Percentiles rank a stretch among this genome's conserved stretches.
These are phyloP conservation scores for Botrytis elliptica DNA, from an alignment of 2,329 filamentous ascomycete genomes.

Conservation along the genomic window DNA sequence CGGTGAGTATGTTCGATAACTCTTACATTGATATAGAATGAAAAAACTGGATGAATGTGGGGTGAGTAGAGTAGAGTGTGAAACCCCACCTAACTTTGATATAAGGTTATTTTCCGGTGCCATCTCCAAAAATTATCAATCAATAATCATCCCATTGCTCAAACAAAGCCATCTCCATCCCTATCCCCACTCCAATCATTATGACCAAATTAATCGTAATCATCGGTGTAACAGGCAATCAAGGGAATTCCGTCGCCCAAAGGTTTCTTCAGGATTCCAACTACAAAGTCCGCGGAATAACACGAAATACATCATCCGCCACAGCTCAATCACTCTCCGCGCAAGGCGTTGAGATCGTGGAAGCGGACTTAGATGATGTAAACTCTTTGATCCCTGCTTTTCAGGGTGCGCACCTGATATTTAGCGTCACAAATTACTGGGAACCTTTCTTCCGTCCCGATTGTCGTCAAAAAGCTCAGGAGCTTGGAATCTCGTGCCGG, in stretches of 20 bases:
- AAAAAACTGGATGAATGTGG: not conserved
- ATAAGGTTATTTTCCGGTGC: not conserved
- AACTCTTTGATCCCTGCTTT: constrained; percentile 38
- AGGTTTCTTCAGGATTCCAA: constrained; percentile 45
- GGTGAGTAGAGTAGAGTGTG: not conserved
- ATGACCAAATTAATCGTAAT: constrained; percentile 19
- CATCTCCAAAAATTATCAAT: not conserved
- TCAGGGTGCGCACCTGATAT: constrained; percentile 42
- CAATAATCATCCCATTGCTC: not conserved
- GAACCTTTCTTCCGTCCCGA: constrained; percentile 19
- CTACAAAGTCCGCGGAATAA: constrained; percentile 49
- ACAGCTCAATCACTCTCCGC: constrained; percentile 42
- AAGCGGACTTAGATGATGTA: constrained; percentile 31
- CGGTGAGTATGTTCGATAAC: too few species aligned
- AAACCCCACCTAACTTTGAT: not conserved
- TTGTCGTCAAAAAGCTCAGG: constrained; percentile 33
- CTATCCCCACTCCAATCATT: not conserved
- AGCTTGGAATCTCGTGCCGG: constrained; percentile 37
- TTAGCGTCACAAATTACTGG: constrained; percentile 42
- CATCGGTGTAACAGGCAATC: constrained; percentile 6
- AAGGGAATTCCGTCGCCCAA: constrained; percentile 50
- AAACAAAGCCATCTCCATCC: not conserved
- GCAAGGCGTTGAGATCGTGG: constrained; percentile 47
- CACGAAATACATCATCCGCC: constrained; percentile 46
- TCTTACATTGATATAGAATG: not conserved